Conservation (phyloP, 2,329 filamentous ascomycete genomes). For the Annulohypoxylon truncatum region DNA sequence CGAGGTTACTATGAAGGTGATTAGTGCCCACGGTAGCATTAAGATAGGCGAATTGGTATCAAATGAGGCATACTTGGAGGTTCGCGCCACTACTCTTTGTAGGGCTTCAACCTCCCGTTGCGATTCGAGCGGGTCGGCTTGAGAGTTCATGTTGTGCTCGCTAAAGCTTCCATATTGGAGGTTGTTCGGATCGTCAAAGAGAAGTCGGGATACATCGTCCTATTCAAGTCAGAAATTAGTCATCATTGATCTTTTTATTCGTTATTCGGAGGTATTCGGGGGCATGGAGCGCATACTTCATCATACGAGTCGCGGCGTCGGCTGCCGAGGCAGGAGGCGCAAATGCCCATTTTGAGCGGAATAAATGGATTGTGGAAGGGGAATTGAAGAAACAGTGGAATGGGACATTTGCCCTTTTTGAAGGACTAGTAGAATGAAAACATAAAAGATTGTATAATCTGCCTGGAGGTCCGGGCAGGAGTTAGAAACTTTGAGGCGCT, state of each 20-base stretch:
- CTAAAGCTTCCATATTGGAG: conserved; percentile 73
- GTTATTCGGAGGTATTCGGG: background rate
- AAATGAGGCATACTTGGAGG: conserved; percentile 66
- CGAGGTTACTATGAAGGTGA: conserved; percentile 66
- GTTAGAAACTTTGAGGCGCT: conserved; percentile 45
- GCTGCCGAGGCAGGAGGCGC: conserved; percentile 69
- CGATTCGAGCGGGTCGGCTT: conserved; percentile 70
- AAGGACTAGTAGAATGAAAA: conserved; percentile 37
- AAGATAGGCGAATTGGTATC: background rate
- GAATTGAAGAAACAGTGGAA: conserved; percentile 30
- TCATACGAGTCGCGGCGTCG: conserved; percentile 64
- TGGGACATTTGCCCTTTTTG: conserved; percentile 42
- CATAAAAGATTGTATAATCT: conserved; percentile 52
- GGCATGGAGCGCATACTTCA: conserved; percentile 57
- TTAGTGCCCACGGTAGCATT: conserved; percentile 39
- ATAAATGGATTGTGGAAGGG: conserved; percentile 6
- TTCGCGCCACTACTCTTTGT: conserved; percentile 71
- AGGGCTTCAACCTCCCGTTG: conserved; percentile 74
- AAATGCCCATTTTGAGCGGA: conserved; percentile 64
- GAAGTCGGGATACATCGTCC: conserved; percentile 68
- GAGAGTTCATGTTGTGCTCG: conserved; percentile 64
- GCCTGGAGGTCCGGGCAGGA: conserved; percentile 49
- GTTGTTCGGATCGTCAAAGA: conserved; percentile 70
- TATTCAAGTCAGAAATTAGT: conserved; percentile 51
- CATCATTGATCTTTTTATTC: conserved; percentile 13